Evolutionary conservation across 345 rosid species (phyloP).

Genomic region (Populus tremula): DNA sequence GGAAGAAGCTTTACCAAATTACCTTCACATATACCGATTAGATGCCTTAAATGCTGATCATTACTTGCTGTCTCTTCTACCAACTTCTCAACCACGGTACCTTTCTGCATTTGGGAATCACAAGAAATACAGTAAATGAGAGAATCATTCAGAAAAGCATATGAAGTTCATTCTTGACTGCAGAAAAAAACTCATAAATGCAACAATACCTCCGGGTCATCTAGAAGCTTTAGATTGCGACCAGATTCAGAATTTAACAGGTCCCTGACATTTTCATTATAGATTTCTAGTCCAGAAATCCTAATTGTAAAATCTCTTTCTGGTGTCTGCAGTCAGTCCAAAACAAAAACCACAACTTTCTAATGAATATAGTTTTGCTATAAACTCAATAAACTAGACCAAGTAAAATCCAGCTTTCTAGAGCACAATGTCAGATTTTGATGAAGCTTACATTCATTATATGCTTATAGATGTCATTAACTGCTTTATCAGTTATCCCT

Average conservation of each 20-base stretch:
- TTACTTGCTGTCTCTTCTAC: constrained; percentile 82
- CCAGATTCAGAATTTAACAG: constrained; percentile 87
- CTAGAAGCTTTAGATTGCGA: constrained; percentile 91
- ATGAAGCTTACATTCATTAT: constrained; percentile 60
- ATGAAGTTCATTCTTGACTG: not conserved
- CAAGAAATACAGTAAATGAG: constrained; percentile 3
- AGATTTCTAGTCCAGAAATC: constrained; percentile 95
- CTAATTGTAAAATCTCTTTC: constrained; percentile 90
- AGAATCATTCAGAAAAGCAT: not conserved
- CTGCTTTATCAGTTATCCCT: constrained; percentile 99
- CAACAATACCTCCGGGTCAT: constrained; percentile 91
- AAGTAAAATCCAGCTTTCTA: not conserved
- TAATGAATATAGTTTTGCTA: not conserved
- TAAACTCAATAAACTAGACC: not conserved
- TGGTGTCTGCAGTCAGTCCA: constrained; percentile 61
- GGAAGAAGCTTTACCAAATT: constrained; percentile 15
- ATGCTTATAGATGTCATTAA: constrained; percentile 83
- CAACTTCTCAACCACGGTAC: constrained; percentile 95
- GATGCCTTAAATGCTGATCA: constrained; percentile 74
- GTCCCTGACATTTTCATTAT: constrained; percentile 94
- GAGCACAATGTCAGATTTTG: not conserved
- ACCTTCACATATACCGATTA: constrained; percentile 96
- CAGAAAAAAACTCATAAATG: not conserved
- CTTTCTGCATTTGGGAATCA: constrained; percentile 60
- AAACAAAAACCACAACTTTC: constrained; percentile 9